Base-by-base conservation (phyloP, 352 stramenopile genomes). In the Vaucheria bursata region DNA sequence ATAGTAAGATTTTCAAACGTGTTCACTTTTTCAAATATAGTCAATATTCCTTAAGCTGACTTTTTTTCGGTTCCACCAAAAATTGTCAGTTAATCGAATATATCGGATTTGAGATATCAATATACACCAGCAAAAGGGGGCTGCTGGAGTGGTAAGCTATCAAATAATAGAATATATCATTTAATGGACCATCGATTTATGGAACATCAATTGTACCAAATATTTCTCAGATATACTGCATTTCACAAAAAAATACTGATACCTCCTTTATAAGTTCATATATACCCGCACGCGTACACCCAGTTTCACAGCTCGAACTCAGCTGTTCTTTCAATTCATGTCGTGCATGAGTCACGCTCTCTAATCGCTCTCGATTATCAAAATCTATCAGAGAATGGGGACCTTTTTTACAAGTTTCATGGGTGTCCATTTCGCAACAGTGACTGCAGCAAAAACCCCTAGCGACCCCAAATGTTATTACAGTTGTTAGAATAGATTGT, bases 401-500 rank as follows among this genome's bases (percentile, higher is more conserved):
- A 34, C 70, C 73, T 33, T 69, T 40, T 73, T 52, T 72, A 52
- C 71, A 79, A 8, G 65, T 53, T 18, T 7, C 8, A 50, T 82
- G 77, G 38, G 53, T 45, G 71, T 82, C 77, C 37, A 79, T 79
- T 25, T 75, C 65, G 72, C 71, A 82, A 66, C 77, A 82, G 77
- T 82, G 77, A 64, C 70, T 79, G 77, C 77, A 82, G 77, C 77
- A 82, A 73, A 82, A 82, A 35, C 65, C 71, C 18, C 72, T 66
- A n/a, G n/a, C n/a, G n/a, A n/a, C n/a, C n/a, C n/a, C n/a, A n/a
- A n/a, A n/a, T n/a, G n/a, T n/a, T n/a, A n/a, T n/a, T n/a, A n/a
- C n/a, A n/a, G n/a, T n/a, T n/a, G n/a, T n/a, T n/a, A n/a, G n/a
- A n/a, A n/a, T n/a, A n/a, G n/a, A n/a, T n/a, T n/a, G n/a, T n/a